Evolutionary conservation across 495 filamentous ascomycete species (phyloP).

Genomic region (Penicillium roqueforti): DNA sequence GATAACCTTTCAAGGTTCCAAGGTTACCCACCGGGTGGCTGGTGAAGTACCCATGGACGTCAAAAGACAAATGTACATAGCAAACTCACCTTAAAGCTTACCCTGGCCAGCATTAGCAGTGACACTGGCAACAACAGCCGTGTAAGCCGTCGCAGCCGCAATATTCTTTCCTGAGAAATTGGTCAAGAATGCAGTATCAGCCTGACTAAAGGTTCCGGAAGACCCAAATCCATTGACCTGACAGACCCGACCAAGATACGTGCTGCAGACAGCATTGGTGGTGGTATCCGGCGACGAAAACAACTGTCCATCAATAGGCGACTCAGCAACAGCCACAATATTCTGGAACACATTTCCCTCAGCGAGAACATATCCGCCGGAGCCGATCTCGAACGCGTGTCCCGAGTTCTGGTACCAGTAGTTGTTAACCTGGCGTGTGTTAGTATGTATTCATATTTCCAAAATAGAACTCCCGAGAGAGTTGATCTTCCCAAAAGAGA

Average conservation of each 20-base stretch:
- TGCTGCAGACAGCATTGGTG: slow-evolving; percentile 37
- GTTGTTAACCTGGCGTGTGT: slow-evolving; percentile 47
- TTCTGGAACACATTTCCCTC: slow-evolving; percentile 61
- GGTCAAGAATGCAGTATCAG: slow-evolving; percentile 40
- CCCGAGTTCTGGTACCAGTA: slow-evolving; percentile 52
- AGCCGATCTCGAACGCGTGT: slow-evolving; percentile 53
- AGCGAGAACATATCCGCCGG: slow-evolving; percentile 48
- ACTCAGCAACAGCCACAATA: slow-evolving; percentile 30
- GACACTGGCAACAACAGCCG: slow-evolving; percentile 33
- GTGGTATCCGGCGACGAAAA: slow-evolving; percentile 37
- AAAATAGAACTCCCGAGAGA: background rate
- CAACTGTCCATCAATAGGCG: slow-evolving; percentile 34
- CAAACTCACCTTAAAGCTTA: slow-evolving; percentile 28
- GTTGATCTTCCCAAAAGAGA: too few species aligned
- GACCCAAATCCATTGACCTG: slow-evolving; percentile 45
- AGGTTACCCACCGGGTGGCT: too few species aligned
- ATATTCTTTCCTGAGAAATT: slow-evolving; percentile 51
- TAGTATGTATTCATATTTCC: background rate
- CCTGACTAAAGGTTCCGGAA: slow-evolving; percentile 35
- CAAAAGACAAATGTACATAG: too few species aligned
- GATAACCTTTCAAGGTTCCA: too few species aligned
- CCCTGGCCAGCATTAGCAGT: slow-evolving; percentile 31
- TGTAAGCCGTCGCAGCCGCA: slow-evolving; percentile 36
- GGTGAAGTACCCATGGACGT: too few species aligned
- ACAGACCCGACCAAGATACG: slow-evolving; percentile 43